Evolutionary conservation across 306 rosid genomes (phyloP), one percentile per base, ranked within the genome.

Genomic region (Datisca glomerata): DNA sequence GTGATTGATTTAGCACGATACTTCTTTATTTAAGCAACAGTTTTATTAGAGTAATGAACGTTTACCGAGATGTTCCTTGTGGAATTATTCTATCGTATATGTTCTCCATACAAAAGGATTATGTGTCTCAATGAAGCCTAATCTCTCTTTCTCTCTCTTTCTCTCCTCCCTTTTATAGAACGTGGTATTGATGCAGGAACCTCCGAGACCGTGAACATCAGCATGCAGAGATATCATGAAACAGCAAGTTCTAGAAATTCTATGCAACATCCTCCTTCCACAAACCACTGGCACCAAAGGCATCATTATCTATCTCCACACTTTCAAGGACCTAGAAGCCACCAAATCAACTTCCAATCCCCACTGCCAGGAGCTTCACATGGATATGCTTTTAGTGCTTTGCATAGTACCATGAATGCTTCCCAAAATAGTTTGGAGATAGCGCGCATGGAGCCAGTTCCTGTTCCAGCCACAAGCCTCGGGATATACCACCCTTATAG

Each of bases 201-300:
- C 35, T 41, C 29, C 32, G 59, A 53, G 21, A 53, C 59, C 15
- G 31, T 53, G 24, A 80, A 53, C 55, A 51, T 73, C 72, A 91
- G 77, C 48, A 39, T 84, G 72, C 79, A 65, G 25, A 69, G 98
- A 76, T 81, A 84, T 75, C 80, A 78, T 21, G 93, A 84, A 34
- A 24, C 80, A n/a, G n/a, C n/a, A 68, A 64, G 27, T 54, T 63
- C 69, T 47, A n/a, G n/a, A n/a, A n/a, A n/a, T n/a, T n/a, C n/a
- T n/a, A n/a, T n/a, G n/a, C n/a, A n/a, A n/a, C 61, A 79, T 56
- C 84, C 70, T 49, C 79, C 80, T 56, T 71, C 70, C 41, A 45
- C 41, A 44, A 78, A 62, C 68, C 91, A 70, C 37, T 76, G 42
- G 37, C 78, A 57, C 57, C 91, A 66, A 49, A 78, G 21, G 53